Evolutionary conservation across 768 basidiomycete species (phyloP), one percentile per base, ranked within the genome.

Genomic region (Kwoniella bestiolae): DNA sequence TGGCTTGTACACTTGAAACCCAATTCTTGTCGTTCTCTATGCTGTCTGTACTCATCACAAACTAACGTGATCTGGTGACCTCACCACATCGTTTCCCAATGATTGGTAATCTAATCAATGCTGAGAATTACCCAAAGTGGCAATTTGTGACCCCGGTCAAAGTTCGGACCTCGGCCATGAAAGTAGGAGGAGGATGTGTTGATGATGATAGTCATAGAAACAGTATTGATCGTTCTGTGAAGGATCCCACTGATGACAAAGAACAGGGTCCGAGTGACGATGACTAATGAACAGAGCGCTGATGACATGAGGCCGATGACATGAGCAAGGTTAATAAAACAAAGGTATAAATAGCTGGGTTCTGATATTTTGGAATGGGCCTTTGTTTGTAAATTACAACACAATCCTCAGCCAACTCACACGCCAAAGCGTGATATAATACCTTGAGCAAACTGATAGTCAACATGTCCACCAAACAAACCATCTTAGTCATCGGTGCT

Each of bases 401-500:
- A n/a, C n/a, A n/a, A n/a, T n/a, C n/a, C n/a, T n/a, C n/a, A n/a
- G 38, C 4, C 8, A 41, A 41, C 38, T 14, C 38, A 41, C n/a
- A 41, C 38, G 18, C 12, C 38, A 8, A 14, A 41, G 12, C 38
- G 11, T n/a, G n/a, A n/a, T n/a, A n/a, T n/a, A n/a, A n/a, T n/a
- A n/a, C n/a, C 38, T 18, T 14, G 12, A 41, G 11, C 38, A 41
- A 14, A 41, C 38, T 41, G 38, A 41, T 16, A 34, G 14, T 52
- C 8, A 68, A 23, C 25, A 57, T 63, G 66, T 47, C 66, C 25
- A 47, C 38, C 28, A 67, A 56, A 44, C 53, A 49, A 26, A 69
- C 58, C 41, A 70, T 70, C 34, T 32, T 70, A 26, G 65, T 66
- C 35, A 28, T 70, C 55, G 60, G 56, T 14, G 49, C 55, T 44